These are phyloP conservation scores for Verticillium nonalfalfae DNA, from an alignment of 2,329 filamentous ascomycete genomes.

Conservation along the genomic window DNA sequence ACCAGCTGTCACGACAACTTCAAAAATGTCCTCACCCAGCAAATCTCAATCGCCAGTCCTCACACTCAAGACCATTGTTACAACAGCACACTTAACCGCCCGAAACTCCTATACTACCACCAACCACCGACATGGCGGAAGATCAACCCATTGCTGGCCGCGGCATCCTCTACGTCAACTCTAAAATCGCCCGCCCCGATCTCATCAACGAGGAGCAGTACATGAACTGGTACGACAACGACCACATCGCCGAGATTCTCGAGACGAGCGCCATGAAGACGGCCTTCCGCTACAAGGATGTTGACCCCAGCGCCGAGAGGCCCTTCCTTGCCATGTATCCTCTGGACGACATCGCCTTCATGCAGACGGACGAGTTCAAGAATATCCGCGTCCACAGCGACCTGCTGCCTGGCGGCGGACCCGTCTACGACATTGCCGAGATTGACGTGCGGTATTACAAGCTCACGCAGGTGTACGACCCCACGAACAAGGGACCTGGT, in stretches of 20 bases:
- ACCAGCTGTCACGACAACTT: neutral
- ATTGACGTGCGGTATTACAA: constrained; percentile 15
- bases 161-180: constrained; percentile 23
- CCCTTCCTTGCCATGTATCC: constrained; percentile 29
- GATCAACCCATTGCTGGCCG: constrained; percentile 11
- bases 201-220: constrained; percentile 22
- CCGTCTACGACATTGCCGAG: constrained; percentile 15
- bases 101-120: neutral
- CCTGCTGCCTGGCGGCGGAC: constrained; percentile 12
- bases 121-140: neutral
- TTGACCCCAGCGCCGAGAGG: constrained; percentile 15
- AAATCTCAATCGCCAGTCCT: too few species aligned
- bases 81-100: neutral
- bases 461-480: constrained; percentile 15
- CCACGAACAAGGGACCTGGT: constrained; percentile 14
- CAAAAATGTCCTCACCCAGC: neutral
- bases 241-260: constrained; percentile 29
- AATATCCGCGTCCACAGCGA: constrained; percentile 24
- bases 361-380: constrained; percentile 23
- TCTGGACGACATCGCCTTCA: constrained; percentile 26
- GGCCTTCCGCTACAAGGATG: constrained; percentile 23
- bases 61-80: too few species aligned
- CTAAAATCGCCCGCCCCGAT: constrained; percentile 16
- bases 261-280: constrained; percentile 22
- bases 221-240: constrained; percentile 29